Evolutionary conservation across 768 basidiomycete species (phyloP).

Genomic region (Phaeotremella skinneri): DNA sequence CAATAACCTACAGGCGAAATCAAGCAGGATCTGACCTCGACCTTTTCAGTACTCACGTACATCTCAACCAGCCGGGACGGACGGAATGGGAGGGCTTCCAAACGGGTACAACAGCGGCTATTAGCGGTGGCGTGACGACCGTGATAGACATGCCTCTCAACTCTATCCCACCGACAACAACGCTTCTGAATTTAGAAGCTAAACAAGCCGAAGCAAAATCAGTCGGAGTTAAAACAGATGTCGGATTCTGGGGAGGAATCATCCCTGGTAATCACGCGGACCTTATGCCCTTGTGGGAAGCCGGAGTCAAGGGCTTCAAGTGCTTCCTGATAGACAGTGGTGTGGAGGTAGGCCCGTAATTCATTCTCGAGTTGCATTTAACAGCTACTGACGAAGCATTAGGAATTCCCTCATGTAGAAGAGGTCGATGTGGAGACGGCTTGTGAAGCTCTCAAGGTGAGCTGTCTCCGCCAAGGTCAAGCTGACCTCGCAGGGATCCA

Average conservation of each 20-base stretch:
- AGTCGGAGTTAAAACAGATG: conserved; percentile 62
- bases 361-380: no score
- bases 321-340: conserved; percentile 96
- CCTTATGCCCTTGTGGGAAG: conserved; percentile 68
- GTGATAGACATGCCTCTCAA: conserved; percentile 98
- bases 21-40: not conserved
- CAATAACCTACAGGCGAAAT: not conserved
- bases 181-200: conserved; percentile 66
- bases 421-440: conserved; percentile 67
- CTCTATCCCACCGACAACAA: conserved; percentile 93
- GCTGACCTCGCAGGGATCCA: conserved; percentile 57
- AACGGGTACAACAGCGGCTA: conserved; percentile 86
- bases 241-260: conserved; percentile 92
- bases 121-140: conserved; percentile 90
- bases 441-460: conserved; percentile 73
- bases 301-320: conserved; percentile 93
- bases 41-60: conserved; percentile 60
- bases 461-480: conserved; percentile 6
- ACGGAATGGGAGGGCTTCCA: conserved; percentile 93
- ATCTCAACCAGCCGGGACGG: conserved; percentile 89
- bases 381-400: no score
- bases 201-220: conserved; percentile 67
- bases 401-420: conserved; percentile 90
- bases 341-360: conserved; percentile 73
- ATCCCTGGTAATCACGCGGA: conserved; percentile 83